phyloP scores from a whole-genome alignment of 805 yeast genomes.

The Pichia heedii region DNA sequence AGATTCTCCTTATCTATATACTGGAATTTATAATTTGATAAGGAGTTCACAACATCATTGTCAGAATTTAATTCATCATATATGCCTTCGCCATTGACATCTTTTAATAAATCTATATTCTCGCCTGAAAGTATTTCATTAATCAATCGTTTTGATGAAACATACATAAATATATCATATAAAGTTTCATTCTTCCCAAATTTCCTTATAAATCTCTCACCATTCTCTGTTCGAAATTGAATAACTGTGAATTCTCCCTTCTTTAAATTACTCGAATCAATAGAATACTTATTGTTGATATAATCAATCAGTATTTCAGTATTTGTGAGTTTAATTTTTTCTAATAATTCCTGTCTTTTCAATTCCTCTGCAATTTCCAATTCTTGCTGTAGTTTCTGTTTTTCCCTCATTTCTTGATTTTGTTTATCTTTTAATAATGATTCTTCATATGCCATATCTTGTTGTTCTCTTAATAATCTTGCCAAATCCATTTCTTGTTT shows the following conservation, averaged over 20 bases:
- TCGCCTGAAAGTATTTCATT: constrained; percentile 6
- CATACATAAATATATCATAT: constrained; percentile 40
- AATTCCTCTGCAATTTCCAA: constrained; percentile 13
- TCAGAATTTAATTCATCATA: constrained; percentile 10
- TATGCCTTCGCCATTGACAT: constrained; percentile 3
- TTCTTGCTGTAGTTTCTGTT: constrained; percentile 13
- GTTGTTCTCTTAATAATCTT: constrained; percentile 51
- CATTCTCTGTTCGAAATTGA: constrained; percentile 48
- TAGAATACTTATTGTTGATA: constrained; percentile 8
- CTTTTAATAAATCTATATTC: constrained; percentile 4
- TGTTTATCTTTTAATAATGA: constrained; percentile 46
- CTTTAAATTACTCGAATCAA: constrained; percentile 9
- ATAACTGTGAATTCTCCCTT: constrained; percentile 32
- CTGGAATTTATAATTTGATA: constrained; percentile 3
- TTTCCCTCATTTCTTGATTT: constrained; percentile 16
- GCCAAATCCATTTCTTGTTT: constrained; percentile 48
- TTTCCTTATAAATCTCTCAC: constrained; percentile 38
- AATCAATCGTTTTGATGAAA: constrained; percentile 32
- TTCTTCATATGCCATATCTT: constrained; percentile 57
- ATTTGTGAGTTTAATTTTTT: neutral
- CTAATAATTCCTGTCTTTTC: neutral
- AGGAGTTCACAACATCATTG: constrained; percentile 9
- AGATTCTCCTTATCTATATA: constrained; percentile 1
- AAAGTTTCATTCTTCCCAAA: constrained; percentile 33
- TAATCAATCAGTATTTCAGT: neutral